phyloP scores from a whole-genome alignment of 2,329 filamentous ascomycete genomes.

The Scytalidium lignicola region DNA sequence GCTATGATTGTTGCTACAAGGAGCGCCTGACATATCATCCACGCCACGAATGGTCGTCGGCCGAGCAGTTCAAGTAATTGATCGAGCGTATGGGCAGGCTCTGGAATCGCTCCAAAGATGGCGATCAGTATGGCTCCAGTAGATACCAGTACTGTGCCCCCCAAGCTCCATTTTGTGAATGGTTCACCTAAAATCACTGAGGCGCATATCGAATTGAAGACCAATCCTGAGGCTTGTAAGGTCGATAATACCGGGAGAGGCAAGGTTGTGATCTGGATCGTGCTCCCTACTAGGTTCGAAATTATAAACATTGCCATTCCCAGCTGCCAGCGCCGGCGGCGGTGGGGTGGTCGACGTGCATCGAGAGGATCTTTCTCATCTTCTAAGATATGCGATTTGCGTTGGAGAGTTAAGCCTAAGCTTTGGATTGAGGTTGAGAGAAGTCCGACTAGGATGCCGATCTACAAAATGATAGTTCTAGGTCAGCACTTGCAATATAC shows the following conservation, averaged over 20 bases:
- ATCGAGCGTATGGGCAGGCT: slow-evolving; percentile 80
- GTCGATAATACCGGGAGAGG: slow-evolving; percentile 93
- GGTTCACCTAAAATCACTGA: slow-evolving; percentile 88
- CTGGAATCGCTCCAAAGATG: slow-evolving; percentile 87
- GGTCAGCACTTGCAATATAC: not conserved
- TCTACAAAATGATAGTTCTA: slow-evolving; percentile 40
- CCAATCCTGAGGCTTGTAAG: slow-evolving; percentile 88
- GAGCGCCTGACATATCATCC: slow-evolving; percentile 78
- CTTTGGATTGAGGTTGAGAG: slow-evolving; percentile 93
- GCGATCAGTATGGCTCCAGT: slow-evolving; percentile 87
- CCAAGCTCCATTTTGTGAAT: slow-evolving; percentile 89
- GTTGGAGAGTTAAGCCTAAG: slow-evolving; percentile 88
- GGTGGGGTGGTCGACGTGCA: slow-evolving; percentile 78
- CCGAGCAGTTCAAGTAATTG: slow-evolving; percentile 75
- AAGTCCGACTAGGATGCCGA: slow-evolving; percentile 89
- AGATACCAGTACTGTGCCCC: slow-evolving; percentile 84
- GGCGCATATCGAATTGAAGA: slow-evolving; percentile 98
- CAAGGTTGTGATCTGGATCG: slow-evolving; percentile 94
- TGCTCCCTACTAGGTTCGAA: slow-evolving; percentile 89
- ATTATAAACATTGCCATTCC: slow-evolving; percentile 97
- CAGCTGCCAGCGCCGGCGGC: slow-evolving; percentile 87
- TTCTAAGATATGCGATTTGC: slow-evolving; percentile 96
- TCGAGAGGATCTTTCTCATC: slow-evolving; percentile 84
- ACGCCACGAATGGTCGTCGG: slow-evolving; percentile 71
- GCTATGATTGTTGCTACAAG: slow-evolving; percentile 66